A percentile compares a stretch with the other conserved stretches of the same genome.
Conservation (phyloP, 371 early-diverging fungal genomes). For the Apophysomyces ossiformis region DNA sequence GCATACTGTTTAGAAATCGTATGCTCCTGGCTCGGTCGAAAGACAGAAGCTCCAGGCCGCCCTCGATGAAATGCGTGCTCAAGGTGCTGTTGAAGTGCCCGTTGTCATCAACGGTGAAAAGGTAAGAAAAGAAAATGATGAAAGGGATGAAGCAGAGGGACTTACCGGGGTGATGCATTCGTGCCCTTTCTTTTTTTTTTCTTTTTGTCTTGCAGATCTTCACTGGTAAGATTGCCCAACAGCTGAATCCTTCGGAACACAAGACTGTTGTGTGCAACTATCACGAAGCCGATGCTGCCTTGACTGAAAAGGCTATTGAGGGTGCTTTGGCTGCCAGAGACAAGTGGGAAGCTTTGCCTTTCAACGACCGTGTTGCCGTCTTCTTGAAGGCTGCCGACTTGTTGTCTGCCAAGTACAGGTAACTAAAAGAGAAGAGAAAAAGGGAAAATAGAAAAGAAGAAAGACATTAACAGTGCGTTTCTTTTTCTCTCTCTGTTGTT, state of each 20-base stretch:
- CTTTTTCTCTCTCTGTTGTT: no score
- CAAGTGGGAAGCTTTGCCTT: slow-evolving; percentile 93
- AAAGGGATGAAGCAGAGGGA: background rate
- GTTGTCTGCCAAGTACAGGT: slow-evolving; percentile 87
- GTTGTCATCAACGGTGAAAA: slow-evolving; percentile 87
- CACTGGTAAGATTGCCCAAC: slow-evolving; percentile 71
- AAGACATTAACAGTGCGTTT: background rate
- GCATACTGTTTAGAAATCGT: slow-evolving; percentile 58
- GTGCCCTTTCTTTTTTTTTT: no score
- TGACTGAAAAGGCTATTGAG: slow-evolving; percentile 87
- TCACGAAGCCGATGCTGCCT: slow-evolving; percentile 79
- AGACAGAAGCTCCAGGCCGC: slow-evolving; percentile 78
- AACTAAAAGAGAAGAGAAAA: slow-evolving; percentile 18
- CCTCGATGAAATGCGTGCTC: slow-evolving; percentile 72
- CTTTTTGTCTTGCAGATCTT: slow-evolving; percentile 42
- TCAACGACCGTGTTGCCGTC: slow-evolving; percentile 94
- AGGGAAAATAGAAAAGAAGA: background rate
- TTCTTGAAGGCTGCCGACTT: slow-evolving; percentile 98
- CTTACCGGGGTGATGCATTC: background rate
- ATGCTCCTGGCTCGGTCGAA: slow-evolving; percentile 84
- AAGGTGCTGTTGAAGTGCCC: slow-evolving; percentile 82
- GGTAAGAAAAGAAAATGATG: slow-evolving; percentile 35
- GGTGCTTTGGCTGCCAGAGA: slow-evolving; percentile 87
- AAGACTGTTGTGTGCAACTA: slow-evolving; percentile 79
- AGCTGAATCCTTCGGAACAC: slow-evolving; percentile 88